Base-by-base conservation (phyloP, 768 basidiomycete genomes). In the Rhodotorula paludigena region DNA sequence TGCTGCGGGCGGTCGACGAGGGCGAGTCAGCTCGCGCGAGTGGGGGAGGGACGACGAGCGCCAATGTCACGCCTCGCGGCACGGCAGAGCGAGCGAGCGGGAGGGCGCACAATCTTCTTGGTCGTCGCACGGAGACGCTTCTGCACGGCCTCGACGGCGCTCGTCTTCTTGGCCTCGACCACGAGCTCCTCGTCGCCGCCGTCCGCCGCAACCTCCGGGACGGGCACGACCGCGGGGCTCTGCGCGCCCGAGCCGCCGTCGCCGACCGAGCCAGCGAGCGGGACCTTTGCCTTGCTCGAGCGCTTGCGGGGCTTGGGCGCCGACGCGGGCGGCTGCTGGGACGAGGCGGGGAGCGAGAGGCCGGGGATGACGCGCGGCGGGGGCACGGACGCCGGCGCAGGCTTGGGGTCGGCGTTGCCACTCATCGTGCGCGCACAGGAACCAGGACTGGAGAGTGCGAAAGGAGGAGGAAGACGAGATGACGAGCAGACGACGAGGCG, bases 31-130 rank as follows among this genome's bases (percentile, higher is more conserved):
- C 53, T 1, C 3, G 45, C 25, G 45, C 16, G 23, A 25, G 45
- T 23, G 9, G 23, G 32, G 1, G 2, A 15, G 14, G 47, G 9
- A 3, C 2, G 10, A 38, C 28, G 35, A 9, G 48, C 9, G 18
- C 36, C 20, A 15, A 35, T n/a, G n/a, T n/a, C n/a, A n/a, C n/a
- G n/a, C n/a, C n/a, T n/a, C n/a, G n/a, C n/a, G 42, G 35, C n/a
- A 51, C 2, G 60, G 5, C 0, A 16, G 28, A 23, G 35, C 15
- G 20, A 23, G 28, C 28, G n/a, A 25, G 16, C 21, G 35, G 30
- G n/a, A 14, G 32, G 28, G 73, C 74, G 57, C 51, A 76, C 75
- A 23, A 76, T 48, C 63, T 76, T 76, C 73, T 76, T 76, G 62
- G 63, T 63, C n/a, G 64, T 57, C 0, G 72, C 68, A 49, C 69